These are phyloP conservation scores for Cyclaneusma minus DNA, from an alignment of 2,329 filamentous ascomycete species.

Conservation along the genomic window DNA sequence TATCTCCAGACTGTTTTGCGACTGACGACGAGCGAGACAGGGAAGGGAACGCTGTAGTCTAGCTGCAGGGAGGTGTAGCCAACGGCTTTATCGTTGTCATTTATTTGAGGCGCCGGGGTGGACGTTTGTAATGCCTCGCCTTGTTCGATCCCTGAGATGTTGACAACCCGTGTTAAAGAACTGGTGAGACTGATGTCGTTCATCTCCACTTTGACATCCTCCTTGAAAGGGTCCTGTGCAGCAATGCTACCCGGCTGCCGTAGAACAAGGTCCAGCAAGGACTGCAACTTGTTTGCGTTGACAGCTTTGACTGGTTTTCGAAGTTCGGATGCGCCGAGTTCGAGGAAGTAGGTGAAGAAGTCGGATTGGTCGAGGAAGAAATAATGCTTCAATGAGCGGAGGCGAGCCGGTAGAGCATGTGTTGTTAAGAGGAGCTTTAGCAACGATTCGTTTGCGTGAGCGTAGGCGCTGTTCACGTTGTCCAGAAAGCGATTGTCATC, in stretches of 20 bases:
- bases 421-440: slow-evolving; percentile 84
- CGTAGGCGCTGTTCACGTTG: slow-evolving; percentile 90
- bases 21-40: slow-evolving; percentile 86
- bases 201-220: slow-evolving; percentile 96
- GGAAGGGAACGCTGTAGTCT: slow-evolving; percentile 89
- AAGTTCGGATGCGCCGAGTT: slow-evolving; percentile 77
- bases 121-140: slow-evolving; percentile 68
- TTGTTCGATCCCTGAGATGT: slow-evolving; percentile 88
- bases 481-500: slow-evolving; percentile 86
- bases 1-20: slow-evolving; percentile 95
- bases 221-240: slow-evolving; percentile 90
- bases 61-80: slow-evolving; percentile 89
- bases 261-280: slow-evolving; percentile 83
- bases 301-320: slow-evolving; percentile 78
- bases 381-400: slow-evolving; percentile 92
- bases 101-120: slow-evolving; percentile 51
- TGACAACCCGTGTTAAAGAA: slow-evolving; percentile 90
- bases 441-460: slow-evolving; percentile 85
- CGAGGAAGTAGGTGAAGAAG: slow-evolving; percentile 96
- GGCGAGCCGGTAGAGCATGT: slow-evolving; percentile 72
- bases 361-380: slow-evolving; percentile 97
- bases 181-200: slow-evolving; percentile 88
- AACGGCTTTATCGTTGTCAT: slow-evolving; percentile 68
- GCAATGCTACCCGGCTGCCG: slow-evolving; percentile 94
- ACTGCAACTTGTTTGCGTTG: slow-evolving; percentile 88